Conservation (phyloP, 345 rosid species). For the Gossypium thurberi region DNA sequence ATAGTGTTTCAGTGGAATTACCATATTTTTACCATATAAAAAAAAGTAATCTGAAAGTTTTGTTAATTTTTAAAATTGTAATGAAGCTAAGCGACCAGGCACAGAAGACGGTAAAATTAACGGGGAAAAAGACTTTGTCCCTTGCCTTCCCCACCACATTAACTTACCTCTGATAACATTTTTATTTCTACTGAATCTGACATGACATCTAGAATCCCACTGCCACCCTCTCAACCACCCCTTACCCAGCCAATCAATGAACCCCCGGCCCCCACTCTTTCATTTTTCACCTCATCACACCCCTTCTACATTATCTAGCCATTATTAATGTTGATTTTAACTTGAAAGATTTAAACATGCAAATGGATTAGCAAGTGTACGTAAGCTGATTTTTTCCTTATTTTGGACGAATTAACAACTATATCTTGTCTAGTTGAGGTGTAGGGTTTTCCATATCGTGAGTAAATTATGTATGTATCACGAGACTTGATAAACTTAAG, state of each 20-base stretch:
- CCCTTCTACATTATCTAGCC: too few relatives aligned
- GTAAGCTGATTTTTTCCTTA: not conserved
- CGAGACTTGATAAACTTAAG: not conserved
- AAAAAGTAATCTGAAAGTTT: too few relatives aligned
- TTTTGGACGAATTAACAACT: not conserved
- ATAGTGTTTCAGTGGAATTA: too few relatives aligned
- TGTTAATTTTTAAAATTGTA: too few relatives aligned
- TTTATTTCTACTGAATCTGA: not conserved
- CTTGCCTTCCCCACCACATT: not conserved
- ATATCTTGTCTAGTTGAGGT: not conserved
- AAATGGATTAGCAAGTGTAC: not conserved
- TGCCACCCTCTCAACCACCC: conserved; percentile 7
- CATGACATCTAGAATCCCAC: conserved; percentile 24
- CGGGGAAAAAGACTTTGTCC: too few relatives aligned
- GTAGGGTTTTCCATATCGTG: not conserved
- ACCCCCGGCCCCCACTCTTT: not conserved
- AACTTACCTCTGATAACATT: not conserved
- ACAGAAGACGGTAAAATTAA: too few relatives aligned
- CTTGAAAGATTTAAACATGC: not conserved
- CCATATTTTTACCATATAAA: too few relatives aligned
- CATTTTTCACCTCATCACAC: too few relatives aligned
- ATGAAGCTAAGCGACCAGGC: too few relatives aligned
- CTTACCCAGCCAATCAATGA: not conserved
- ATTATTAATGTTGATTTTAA: too few relatives aligned
- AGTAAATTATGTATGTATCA: not conserved